Evolutionary conservation across 768 basidiomycete species (phyloP).

Genomic region (Coprinopsis strossmayeri): DNA sequence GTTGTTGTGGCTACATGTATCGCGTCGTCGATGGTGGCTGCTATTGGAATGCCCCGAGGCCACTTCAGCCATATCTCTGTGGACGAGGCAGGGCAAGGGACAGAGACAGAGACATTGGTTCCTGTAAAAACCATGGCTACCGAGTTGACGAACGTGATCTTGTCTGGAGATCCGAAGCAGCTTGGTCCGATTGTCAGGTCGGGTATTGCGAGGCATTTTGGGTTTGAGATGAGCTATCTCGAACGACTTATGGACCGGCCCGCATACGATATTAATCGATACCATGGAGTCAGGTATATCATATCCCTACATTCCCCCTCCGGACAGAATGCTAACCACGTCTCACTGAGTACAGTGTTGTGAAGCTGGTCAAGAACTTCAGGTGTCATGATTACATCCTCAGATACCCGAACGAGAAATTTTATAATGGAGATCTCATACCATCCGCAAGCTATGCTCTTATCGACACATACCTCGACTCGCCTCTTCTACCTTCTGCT

Average conservation of each 20-base stretch:
- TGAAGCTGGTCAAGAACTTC: constrained; percentile 62
- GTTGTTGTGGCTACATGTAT: constrained; percentile 63
- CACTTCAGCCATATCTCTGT: constrained; percentile 66
- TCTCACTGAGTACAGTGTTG: constrained; percentile 9
- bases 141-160: constrained; percentile 45
- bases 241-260: constrained; percentile 51
- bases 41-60: constrained; percentile 51
- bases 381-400: constrained; percentile 58
- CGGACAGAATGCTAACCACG: neutral
- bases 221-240: constrained; percentile 53
- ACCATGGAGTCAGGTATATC: constrained; percentile 7
- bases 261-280: constrained; percentile 27
- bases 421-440: constrained; percentile 51
- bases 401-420: constrained; percentile 51
- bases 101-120: constrained; percentile 61
- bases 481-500: constrained; percentile 29
- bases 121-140: constrained; percentile 55
- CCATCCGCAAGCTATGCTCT: constrained; percentile 35
- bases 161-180: constrained; percentile 69
- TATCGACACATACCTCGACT: constrained; percentile 33
- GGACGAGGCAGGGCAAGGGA: constrained; percentile 63
- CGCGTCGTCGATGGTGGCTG: constrained; percentile 49
- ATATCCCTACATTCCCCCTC: neutral
- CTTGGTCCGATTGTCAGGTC: constrained; percentile 66
- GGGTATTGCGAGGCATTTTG: constrained; percentile 45